Conservation (phyloP, 1,284 basidiomycete genomes). For the Leucoagaricus sp. region DNA sequence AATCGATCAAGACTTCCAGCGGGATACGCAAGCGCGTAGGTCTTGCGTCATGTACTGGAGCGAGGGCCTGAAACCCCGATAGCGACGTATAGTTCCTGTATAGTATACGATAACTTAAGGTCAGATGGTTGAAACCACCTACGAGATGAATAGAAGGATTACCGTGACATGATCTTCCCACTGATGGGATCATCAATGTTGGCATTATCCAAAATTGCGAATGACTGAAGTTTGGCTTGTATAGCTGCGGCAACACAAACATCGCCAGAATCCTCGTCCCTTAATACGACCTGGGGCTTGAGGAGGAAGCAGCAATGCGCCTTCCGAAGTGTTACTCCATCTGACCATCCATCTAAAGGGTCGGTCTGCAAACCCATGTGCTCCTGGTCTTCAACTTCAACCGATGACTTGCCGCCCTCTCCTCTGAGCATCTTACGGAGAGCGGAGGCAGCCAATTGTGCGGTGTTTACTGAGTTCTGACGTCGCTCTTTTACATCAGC, state of each 20-base stretch:
- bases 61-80: slow-evolving; percentile 87
- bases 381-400: slow-evolving; percentile 38
- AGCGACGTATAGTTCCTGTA: slow-evolving; percentile 73
- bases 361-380: slow-evolving; percentile 37
- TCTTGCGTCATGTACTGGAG: slow-evolving; percentile 55
- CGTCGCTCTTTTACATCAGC: slow-evolving; percentile 33
- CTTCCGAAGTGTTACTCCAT: slow-evolving; percentile 65
- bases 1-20: slow-evolving; percentile 86
- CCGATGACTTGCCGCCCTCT: slow-evolving; percentile 46
- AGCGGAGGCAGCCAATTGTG: slow-evolving; percentile 62
- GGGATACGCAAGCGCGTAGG: slow-evolving; percentile 65
- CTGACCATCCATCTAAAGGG: slow-evolving; percentile 72
- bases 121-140: background rate
- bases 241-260: slow-evolving; percentile 82
- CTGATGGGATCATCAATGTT: slow-evolving; percentile 86
- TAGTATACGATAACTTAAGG: slow-evolving; percentile 12
- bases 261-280: slow-evolving; percentile 62
- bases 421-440: slow-evolving; percentile 62
- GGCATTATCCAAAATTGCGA: slow-evolving; percentile 78
- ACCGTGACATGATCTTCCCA: slow-evolving; percentile 87
- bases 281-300: slow-evolving; percentile 89
- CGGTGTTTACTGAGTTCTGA: slow-evolving; percentile 38
- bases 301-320: slow-evolving; percentile 84
- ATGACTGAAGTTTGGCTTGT: slow-evolving; percentile 82
- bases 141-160: slow-evolving; percentile 17